A percentile compares a stretch with the other conserved stretches of the same genome.
These are phyloP conservation scores for Entelexis paramagnoliae DNA, from an alignment of 1,139 yeast genomes.

Conservation along the genomic window DNA sequence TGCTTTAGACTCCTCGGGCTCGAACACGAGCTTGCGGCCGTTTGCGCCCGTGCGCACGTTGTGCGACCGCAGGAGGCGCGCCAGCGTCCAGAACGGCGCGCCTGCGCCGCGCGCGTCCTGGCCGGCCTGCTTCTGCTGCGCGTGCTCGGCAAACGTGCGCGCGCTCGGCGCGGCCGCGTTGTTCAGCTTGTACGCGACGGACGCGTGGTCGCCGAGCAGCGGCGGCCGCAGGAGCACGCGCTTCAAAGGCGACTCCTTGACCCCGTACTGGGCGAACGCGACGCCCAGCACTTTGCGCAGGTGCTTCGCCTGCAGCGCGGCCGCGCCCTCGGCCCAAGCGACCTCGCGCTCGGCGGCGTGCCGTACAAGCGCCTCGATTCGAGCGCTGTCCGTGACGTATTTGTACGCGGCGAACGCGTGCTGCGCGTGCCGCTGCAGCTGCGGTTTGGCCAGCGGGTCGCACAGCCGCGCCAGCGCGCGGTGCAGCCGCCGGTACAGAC, in stretches of 20 bases:
- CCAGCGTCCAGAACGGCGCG: slow-evolving; percentile 12
- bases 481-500: slow-evolving; percentile 11
- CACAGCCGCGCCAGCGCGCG: slow-evolving; percentile 6
- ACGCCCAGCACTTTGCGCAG: not conserved
- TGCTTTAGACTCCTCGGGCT: slow-evolving; percentile 3
- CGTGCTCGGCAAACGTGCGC: slow-evolving; percentile 11
- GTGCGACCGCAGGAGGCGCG: slow-evolving; percentile 1
- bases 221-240: slow-evolving; percentile 4
- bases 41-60: slow-evolving; percentile 4
- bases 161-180: slow-evolving; percentile 8
- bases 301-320: not conserved
- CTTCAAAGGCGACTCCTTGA: slow-evolving; percentile 9
- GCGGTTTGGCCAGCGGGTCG: slow-evolving; percentile 4
- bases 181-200: slow-evolving; percentile 11
- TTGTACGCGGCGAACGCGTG: slow-evolving; percentile 15
- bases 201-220: not conserved
- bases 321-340: slow-evolving; percentile 9
- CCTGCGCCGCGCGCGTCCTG: not conserved
- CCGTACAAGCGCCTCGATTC: slow-evolving; percentile 9
- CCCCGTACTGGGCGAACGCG: slow-evolving; percentile 7
- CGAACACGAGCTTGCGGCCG: slow-evolving; percentile 9
- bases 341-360: slow-evolving; percentile 11
- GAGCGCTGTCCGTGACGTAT: slow-evolving; percentile 2
- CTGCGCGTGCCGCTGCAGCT: slow-evolving; percentile 11
- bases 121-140: not conserved